These are phyloP conservation scores for Pseudofabraea citricarpa DNA, from an alignment of 2,329 filamentous ascomycete species.

Conservation along the genomic window DNA sequence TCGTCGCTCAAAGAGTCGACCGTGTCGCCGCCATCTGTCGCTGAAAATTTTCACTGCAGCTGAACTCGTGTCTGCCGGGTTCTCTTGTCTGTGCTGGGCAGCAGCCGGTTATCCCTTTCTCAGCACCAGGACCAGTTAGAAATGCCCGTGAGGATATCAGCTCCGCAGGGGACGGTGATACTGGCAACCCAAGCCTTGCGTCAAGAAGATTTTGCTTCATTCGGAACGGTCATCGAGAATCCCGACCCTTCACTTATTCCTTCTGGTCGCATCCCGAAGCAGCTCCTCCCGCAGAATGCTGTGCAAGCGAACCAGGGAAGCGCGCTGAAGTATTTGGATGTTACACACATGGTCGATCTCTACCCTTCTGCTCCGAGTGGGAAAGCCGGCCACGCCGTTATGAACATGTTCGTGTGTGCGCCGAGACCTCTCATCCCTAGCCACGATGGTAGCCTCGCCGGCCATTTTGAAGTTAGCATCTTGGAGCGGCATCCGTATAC, in stretches of 20 bases:
- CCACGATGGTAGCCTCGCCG: conserved; percentile 14
- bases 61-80: too few relatives aligned
- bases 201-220: conserved; percentile 64
- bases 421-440: conserved; percentile 50
- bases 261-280: conserved; percentile 30
- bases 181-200: conserved; percentile 64
- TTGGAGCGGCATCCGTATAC: conserved; percentile 93
- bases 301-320: conserved; percentile 77
- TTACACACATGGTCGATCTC: conserved; percentile 67
- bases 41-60: too few relatives aligned
- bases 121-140: too few relatives aligned
- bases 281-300: conserved; percentile 36
- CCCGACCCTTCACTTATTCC: conserved; percentile 55
- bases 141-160: conserved; percentile 17
- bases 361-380: conserved; percentile 63
- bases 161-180: conserved; percentile 7
- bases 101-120: too few relatives aligned
- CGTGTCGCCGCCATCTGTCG: too few relatives aligned
- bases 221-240: conserved; percentile 79
- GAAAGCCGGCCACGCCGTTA: conserved; percentile 52
- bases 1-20: too few relatives aligned
- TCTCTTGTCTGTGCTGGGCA: too few relatives aligned
- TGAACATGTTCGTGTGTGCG: conserved; percentile 88
- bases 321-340: conserved; percentile 79
- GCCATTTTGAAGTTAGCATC: conserved; percentile 61